Percentiles rank a stretch among this genome's conserved stretches.
Conservation (phyloP, 805 yeast species). For the Metschnikowia sp. region DNA sequence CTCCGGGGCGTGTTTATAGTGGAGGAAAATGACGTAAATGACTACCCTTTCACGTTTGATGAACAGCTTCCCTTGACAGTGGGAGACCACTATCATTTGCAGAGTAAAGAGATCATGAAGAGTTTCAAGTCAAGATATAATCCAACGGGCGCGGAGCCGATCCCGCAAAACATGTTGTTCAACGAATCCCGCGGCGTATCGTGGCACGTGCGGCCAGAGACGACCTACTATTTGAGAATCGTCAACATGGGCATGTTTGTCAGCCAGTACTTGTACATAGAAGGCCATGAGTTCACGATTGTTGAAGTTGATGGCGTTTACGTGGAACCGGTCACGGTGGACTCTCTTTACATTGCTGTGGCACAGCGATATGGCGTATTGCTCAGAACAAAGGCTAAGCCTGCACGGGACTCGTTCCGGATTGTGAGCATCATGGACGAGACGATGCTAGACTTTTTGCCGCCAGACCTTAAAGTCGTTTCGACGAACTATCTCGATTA, state of each 20-base stretch:
- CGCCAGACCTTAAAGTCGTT: slow-evolving; percentile 52
- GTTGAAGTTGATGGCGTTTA: slow-evolving; percentile 50
- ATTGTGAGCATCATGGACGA: slow-evolving; percentile 61
- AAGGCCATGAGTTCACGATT: slow-evolving; percentile 39
- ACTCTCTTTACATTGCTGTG: slow-evolving; percentile 61
- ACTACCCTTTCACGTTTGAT: slow-evolving; percentile 56
- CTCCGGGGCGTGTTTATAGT: slow-evolving; percentile 65
- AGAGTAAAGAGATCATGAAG: slow-evolving; percentile 43
- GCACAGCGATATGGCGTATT: slow-evolving; percentile 81
- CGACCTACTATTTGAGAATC: slow-evolving; percentile 62
- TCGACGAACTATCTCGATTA: slow-evolving; percentile 57
- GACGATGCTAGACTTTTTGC: slow-evolving; percentile 68
- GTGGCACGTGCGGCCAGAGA: slow-evolving; percentile 53
- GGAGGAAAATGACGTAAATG: slow-evolving; percentile 45
- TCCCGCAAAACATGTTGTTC: slow-evolving; percentile 63
- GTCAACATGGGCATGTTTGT: slow-evolving; percentile 70
- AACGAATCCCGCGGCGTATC: slow-evolving; percentile 62
- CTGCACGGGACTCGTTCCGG: slow-evolving; percentile 33
- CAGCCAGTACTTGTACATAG: slow-evolving; percentile 49
- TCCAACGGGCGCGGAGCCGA: slow-evolving; percentile 85
- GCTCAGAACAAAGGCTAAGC: slow-evolving; percentile 56
- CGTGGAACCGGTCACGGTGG: slow-evolving; percentile 54
- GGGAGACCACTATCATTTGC: slow-evolving; percentile 62
- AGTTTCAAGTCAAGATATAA: slow-evolving; percentile 61
- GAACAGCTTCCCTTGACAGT: slow-evolving; percentile 56